Base-by-base conservation (phyloP, 2,329 filamentous ascomycete genomes). In the Monosporascus sp. region DNA sequence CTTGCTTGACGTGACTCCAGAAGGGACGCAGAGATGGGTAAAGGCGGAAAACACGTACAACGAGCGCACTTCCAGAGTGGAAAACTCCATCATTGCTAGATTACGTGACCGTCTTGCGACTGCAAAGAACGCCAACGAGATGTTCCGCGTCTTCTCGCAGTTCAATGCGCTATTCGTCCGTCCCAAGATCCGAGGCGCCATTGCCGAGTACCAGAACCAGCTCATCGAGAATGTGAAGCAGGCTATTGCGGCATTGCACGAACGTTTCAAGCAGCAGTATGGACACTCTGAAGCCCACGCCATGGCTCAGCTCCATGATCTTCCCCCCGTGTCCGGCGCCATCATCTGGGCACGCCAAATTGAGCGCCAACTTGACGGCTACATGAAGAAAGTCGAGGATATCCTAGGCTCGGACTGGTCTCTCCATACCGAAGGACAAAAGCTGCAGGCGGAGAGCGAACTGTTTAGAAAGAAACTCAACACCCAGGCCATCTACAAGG, bases 141-240 rank as follows among this genome's bases (percentile, higher is more conserved):
- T 99, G 94, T 99, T 99, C 71, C 89, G 95, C 51, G 94, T 99
- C 57, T 99, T 99, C 70, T 97, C 94, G 50, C 97, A 97, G 69
- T 99, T 99, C 81, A 99, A 99, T 68, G 94, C 94, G 2, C 85
- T 99, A 31, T 96, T 99, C 63, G 93, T 99, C 53, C 86, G 94
- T 55, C 94, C 94, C n/a, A 99, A 99, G 79, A 97, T 99, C 73
- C 87, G 94, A 60, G 92, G 95, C 61, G 95, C 94, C 52, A 99
- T 99, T 65, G 89, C 91, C 44, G 93, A 99, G 73, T 99, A 99
- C 69, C 94, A 99, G 71, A 94, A 93, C 5, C 92, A 97, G 71
- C 85, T 99, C 36, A 96, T 99, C 69, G 92, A 97, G 64, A 96
- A 96, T 63, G 94, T 99, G 64, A 97, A 97, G 70, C 87, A 91